phyloP scores from a whole-genome alignment of 352 stramenopile genomes.

The Phytophthora syringae region DNA sequence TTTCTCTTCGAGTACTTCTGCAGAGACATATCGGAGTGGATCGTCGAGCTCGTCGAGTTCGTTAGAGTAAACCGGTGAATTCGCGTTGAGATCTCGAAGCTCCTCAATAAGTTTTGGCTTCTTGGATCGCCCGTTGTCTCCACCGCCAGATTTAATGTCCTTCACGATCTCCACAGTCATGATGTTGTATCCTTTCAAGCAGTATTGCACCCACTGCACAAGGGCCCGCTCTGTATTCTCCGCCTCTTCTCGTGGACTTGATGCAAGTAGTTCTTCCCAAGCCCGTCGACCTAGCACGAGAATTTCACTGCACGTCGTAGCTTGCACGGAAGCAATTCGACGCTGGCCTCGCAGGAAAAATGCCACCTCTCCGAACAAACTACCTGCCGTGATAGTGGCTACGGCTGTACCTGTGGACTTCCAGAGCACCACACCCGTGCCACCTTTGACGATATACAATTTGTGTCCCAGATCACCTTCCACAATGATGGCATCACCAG shows the following conservation, averaged over 20 bases:
- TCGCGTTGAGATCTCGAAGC: slow-evolving; percentile 35
- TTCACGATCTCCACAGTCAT: slow-evolving; percentile 80
- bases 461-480: slow-evolving; percentile 72
- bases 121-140: slow-evolving; percentile 7
- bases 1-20: slow-evolving; percentile 43
- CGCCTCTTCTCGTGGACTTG: slow-evolving; percentile 49
- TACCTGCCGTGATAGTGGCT: slow-evolving; percentile 57
- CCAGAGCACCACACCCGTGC: slow-evolving; percentile 70
- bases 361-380: slow-evolving; percentile 76
- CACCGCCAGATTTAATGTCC: slow-evolving; percentile 55
- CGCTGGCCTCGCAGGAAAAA: slow-evolving; percentile 72
- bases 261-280: slow-evolving; percentile 58
- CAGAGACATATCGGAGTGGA: slow-evolving; percentile 30
- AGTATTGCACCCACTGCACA: slow-evolving; percentile 63
- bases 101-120: slow-evolving; percentile 48
- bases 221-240: slow-evolving; percentile 46
- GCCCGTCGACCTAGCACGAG: slow-evolving; percentile 57
- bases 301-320: slow-evolving; percentile 66
- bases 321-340: slow-evolving; percentile 72
- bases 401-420: slow-evolving; percentile 70
- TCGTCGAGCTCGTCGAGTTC: slow-evolving; percentile 6
- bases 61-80: background rate
- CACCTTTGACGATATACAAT: slow-evolving; percentile 77
- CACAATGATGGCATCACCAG: slow-evolving; percentile 71
- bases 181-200: slow-evolving; percentile 72